Percentiles rank a stretch among this genome's conserved stretches.
These are phyloP conservation scores for Dioscorea cayenensis DNA, from an alignment of 116 monocot genomes.

Conservation along the genomic window DNA sequence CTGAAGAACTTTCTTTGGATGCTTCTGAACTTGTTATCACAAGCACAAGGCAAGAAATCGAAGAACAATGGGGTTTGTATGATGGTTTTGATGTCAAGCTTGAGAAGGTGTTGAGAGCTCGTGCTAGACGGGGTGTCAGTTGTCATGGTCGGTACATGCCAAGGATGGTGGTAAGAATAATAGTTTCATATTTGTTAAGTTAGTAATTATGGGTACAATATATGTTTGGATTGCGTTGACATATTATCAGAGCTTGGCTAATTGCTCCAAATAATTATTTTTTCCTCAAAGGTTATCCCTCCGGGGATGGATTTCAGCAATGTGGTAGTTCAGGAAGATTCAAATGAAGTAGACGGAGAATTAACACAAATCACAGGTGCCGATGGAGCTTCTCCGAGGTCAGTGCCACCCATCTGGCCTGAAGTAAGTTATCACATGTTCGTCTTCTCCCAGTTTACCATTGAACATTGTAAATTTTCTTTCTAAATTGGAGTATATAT, in stretches of 20 bases:
- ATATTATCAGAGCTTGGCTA: not conserved
- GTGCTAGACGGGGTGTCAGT: constrained; percentile 46
- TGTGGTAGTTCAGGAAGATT: constrained; percentile 14
- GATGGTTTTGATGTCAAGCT: constrained; percentile 94
- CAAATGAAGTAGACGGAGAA: constrained; percentile 21
- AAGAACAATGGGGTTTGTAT: constrained; percentile 97
- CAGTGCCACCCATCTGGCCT: constrained; percentile 3
- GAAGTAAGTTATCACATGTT: constrained; percentile 3
- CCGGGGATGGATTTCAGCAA: constrained; percentile 14
- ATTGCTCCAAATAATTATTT: not conserved
- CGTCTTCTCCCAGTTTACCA: not conserved
- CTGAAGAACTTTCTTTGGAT: constrained; percentile 81
- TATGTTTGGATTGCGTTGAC: not conserved
- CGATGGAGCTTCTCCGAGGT: constrained; percentile 19
- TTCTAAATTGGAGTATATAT: not conserved
- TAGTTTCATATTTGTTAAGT: too few relatives aligned
- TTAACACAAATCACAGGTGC: constrained; percentile 4
- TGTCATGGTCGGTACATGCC: constrained; percentile 91
- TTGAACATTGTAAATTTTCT: not conserved
- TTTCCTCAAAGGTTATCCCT: constrained; percentile 5
- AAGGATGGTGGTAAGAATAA: constrained; percentile 78
- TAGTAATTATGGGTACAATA: too few relatives aligned
- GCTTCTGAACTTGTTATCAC: constrained; percentile 83
- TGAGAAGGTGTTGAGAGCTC: constrained; percentile 74
- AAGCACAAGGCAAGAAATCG: constrained; percentile 88